Evolutionary conservation across 139 green algal genomes (phyloP).

Genomic region (Chlorella ohadii): DNA sequence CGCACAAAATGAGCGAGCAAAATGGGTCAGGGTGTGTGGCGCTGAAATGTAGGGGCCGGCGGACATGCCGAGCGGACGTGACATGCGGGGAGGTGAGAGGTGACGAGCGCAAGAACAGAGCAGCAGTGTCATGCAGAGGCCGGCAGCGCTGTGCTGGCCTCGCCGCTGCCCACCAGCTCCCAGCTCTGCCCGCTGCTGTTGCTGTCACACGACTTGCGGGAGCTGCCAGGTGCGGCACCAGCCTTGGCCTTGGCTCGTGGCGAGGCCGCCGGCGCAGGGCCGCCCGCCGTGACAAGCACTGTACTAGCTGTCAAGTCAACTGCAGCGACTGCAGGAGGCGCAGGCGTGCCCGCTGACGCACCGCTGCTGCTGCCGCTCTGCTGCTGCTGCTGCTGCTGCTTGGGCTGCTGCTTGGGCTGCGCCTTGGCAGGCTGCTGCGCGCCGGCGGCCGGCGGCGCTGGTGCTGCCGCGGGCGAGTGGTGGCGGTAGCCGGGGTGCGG

Average conservation of each 20-base stretch:
- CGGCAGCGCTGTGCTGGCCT: not conserved
- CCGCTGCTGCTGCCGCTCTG: conserved; percentile 1
- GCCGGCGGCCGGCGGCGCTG: not conserved
- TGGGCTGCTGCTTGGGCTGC: not conserved
- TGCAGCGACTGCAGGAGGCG: not conserved
- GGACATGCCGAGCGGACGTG: no score
- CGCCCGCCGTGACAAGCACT: conserved; percentile 19
- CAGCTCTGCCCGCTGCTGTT: conserved; percentile 26
- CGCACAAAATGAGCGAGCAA: no score
- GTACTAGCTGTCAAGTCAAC: conserved; percentile 18
- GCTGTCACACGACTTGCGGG: conserved; percentile 20
- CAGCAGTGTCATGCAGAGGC: not conserved
- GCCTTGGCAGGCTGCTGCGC: not conserved
- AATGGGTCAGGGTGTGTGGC: no score
- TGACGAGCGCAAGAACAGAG: not conserved
- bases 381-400: conserved; percentile 1
- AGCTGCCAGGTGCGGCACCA: not conserved
- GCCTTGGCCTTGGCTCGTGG: not conserved
- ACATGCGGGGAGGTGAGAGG: no score
- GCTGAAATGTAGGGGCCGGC: no score
- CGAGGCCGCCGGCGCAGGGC: not conserved
- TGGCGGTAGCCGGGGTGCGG: conserved; percentile 29
- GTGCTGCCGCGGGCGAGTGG: conserved; percentile 23
- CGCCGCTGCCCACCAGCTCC: conserved; percentile 7
- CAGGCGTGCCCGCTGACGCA: not conserved